Base-by-base conservation (phyloP, 805 yeast genomes). In the Saccharomycopsis oosterbeekiorum region DNA sequence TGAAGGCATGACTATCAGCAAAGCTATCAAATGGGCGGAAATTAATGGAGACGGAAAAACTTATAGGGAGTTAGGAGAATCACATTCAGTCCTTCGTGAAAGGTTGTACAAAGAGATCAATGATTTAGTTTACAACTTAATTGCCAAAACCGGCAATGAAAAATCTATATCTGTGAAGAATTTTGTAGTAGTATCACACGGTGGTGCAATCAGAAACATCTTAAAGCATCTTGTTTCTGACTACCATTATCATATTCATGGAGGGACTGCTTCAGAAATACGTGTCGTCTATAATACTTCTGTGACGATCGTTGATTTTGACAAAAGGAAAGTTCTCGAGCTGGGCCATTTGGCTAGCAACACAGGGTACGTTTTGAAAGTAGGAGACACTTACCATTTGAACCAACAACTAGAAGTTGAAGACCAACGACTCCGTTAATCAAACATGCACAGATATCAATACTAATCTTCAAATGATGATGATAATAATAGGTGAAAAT, bases 171-270 rank as follows among this genome's bases (percentile, higher is more conserved):
- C 0, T 63, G 61, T 8, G n/a, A 72, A 71, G 57, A 88, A 87
- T 66, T 78, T 86, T 1, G 74, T 84, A 14, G 62, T 88, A 21
- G 82, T 89, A 61, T 82, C 90, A 14, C 96, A 89, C 70, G 96
- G 96, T 21, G 96, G 96, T 9, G 86, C 87, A 1, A 84, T 89
- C 17, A 80, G 89, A 55, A 80, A 83, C 36, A 77, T 85, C 42
- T 69, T 82, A 47, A 79, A 80, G 63, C 76, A 84, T 69, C 73
- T 86, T 53, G 24, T 66, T 68, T 64, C 64, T 1, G 74, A 82
- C 58, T 73, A 71, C 3, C 71, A 73, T 2, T 74, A 73, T 1
- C 71, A 81, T 58, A 47, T 47, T 55, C 19, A 62, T 55, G 41
- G 56, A 19, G 24, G 69, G 72, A 0, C 72, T 72, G 4, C 85